These are phyloP conservation scores for Tuber aestivum DNA, from an alignment of 495 filamentous ascomycete genomes.

Conservation along the genomic window DNA sequence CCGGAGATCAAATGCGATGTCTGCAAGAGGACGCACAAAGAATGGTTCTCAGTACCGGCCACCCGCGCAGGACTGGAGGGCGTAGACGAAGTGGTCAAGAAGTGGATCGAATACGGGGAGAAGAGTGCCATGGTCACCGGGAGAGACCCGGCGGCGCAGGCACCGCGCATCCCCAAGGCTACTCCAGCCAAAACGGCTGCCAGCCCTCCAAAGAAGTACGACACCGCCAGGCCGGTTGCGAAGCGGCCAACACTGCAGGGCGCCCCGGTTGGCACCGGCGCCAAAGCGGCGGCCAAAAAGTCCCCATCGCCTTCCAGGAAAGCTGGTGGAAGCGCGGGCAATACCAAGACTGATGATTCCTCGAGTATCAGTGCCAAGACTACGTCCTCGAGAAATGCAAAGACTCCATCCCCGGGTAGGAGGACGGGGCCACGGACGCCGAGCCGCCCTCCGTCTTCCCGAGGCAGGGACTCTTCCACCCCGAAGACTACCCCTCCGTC, in stretches of 20 bases:
- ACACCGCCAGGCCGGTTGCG: conserved; percentile 1
- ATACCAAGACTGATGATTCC: not conserved
- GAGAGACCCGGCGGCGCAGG: not conserved
- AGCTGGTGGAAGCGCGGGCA: not conserved
- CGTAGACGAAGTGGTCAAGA: conserved; percentile 76
- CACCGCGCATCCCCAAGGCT: conserved; percentile 8
- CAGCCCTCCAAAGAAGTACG: not conserved
- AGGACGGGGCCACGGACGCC: not conserved
- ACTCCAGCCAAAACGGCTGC: not conserved
- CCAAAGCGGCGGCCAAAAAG: not conserved
- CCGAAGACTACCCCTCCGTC: not conserved
- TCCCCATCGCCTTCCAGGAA: not conserved
- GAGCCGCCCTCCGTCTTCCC: conserved; percentile 18
- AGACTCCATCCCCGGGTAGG: not conserved
- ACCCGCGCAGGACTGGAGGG: conserved; percentile 60
- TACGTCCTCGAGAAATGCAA: not conserved
- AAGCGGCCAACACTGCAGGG: conserved; percentile 16
- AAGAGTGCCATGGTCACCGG: conserved; percentile 32
- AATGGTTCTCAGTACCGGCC: conserved; percentile 94
- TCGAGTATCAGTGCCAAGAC: not conserved
- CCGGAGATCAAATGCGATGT: conserved; percentile 62
- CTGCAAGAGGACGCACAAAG: conserved; percentile 82
- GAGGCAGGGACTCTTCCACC: not conserved
- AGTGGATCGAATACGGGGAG: conserved; percentile 82
- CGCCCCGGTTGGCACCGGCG: not conserved